Conservation (phyloP, 257 asterid genomes). For the Ballota nigra region DNA sequence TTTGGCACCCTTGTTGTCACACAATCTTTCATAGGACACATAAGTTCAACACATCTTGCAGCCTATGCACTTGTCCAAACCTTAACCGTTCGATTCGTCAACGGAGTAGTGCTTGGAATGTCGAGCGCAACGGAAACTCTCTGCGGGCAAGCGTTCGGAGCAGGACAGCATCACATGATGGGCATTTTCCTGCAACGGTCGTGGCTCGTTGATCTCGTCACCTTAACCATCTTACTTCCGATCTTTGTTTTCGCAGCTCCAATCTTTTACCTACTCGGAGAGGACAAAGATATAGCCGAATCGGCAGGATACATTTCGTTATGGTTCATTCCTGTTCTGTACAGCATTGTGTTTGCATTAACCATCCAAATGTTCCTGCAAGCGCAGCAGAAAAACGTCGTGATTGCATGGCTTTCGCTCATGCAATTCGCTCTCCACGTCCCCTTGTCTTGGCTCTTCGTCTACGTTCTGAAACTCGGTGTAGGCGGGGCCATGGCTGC, state of each 20-base stretch:
- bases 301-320: conserved; percentile 51
- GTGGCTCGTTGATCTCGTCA: conserved; percentile 54
- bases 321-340: conserved; percentile 58
- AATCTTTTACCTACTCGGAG: conserved; percentile 49
- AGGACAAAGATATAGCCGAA: conserved; percentile 39
- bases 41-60: conserved; percentile 51
- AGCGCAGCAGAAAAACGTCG: conserved; percentile 57
- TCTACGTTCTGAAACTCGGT: conserved; percentile 34
- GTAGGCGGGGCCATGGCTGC: conserved; percentile 60
- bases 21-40: conserved; percentile 60
- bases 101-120: conserved; percentile 61
- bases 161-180: conserved; percentile 68
- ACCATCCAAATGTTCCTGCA: conserved; percentile 66
- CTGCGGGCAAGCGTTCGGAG: conserved; percentile 79
- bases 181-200: conserved; percentile 73
- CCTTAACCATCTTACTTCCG: conserved; percentile 53
- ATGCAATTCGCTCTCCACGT: conserved; percentile 39
- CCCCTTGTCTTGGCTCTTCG: conserved; percentile 59
- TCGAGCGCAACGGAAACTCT: conserved; percentile 58
- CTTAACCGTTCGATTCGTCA: conserved; percentile 57
- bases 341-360: conserved; percentile 48
- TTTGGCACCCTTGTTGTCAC: conserved; percentile 60
- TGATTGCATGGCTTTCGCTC: conserved; percentile 48
- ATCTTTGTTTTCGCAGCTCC: conserved; percentile 48
- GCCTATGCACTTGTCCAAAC: conserved; percentile 73